Conservation (phyloP, 768 basidiomycete species). For the Flagelloscypha sp. region DNA sequence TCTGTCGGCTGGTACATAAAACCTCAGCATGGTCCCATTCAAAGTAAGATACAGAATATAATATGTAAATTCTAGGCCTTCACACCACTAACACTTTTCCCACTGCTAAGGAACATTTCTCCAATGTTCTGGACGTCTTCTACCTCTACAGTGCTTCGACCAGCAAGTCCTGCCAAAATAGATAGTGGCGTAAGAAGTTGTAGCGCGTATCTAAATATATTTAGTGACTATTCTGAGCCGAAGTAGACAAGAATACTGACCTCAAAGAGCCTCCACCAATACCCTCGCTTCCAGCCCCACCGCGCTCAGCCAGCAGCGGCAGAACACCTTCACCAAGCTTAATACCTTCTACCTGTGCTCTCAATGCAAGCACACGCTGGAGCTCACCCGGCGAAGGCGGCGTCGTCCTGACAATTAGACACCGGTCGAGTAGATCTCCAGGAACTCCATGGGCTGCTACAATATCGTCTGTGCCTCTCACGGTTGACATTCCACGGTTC, state of each 20-base stretch:
- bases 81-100: no score
- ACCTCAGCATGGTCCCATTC: no score
- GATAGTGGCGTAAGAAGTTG: slow-evolving; percentile 88
- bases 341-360: slow-evolving; percentile 82
- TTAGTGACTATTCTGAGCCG: slow-evolving; percentile 5
- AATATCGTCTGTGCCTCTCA: slow-evolving; percentile 90
- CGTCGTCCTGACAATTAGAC: slow-evolving; percentile 92
- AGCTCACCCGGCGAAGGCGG: slow-evolving; percentile 79
- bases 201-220: slow-evolving; percentile 63
- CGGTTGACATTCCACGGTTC: slow-evolving; percentile 86
- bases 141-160: slow-evolving; percentile 70
- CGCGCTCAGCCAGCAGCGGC: slow-evolving; percentile 70
- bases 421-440: slow-evolving; percentile 89
- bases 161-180: slow-evolving; percentile 71
- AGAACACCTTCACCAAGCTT: slow-evolving; percentile 68
- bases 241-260: slow-evolving; percentile 34
- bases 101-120: slow-evolving; percentile 90
- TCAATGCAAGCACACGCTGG: slow-evolving; percentile 74
- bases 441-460: slow-evolving; percentile 90
- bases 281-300: slow-evolving; percentile 75
- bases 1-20: no score
- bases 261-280: slow-evolving; percentile 78
- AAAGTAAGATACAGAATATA: no score
- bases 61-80: no score
- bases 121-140: slow-evolving; percentile 94